A percentile compares a stretch with the other conserved stretches of the same genome.
These are phyloP conservation scores for Brassica rapa DNA, from an alignment of 345 rosid genomes.

Conservation along the genomic window DNA sequence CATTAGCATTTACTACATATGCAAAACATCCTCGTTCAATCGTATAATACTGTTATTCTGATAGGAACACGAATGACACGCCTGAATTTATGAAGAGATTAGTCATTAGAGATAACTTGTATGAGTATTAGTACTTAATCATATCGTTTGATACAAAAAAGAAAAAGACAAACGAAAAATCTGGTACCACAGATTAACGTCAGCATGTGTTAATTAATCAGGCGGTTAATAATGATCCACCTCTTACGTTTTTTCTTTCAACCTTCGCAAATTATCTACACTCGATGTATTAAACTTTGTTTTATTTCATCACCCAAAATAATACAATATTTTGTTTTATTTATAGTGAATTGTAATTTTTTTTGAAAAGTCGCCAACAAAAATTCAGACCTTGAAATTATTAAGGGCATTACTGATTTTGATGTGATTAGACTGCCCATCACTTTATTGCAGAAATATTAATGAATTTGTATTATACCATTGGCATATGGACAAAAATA, in stretches of 20 bases:
- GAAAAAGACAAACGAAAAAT: neutral
- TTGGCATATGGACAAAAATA: conserved; percentile 40
- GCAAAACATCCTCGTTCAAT: neutral
- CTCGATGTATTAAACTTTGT: too few species aligned
- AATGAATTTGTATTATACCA: conserved; percentile 28
- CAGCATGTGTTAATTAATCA: conserved; percentile 8
- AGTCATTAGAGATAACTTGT: conserved; percentile 5
- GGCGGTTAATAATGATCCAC: conserved; percentile 12
- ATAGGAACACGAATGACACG: neutral
- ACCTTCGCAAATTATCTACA: neutral
- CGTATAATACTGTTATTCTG: neutral
- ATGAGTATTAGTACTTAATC: neutral
- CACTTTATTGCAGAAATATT: conserved; percentile 47
- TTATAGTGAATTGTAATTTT: neutral
- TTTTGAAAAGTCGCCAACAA: conserved; percentile 31
- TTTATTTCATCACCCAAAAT: too few species aligned
- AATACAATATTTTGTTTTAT: neutral
- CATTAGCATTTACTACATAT: conserved; percentile 22
- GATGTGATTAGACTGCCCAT: conserved; percentile 58
- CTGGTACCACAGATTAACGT: conserved; percentile 12
- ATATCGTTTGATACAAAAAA: neutral
- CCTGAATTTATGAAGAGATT: conserved; percentile 11
- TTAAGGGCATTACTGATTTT: conserved; percentile 48
- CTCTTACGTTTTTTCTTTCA: conserved; percentile 2
- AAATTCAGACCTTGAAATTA: conserved; percentile 39